Conservation (phyloP, 768 basidiomycete species). For the Terana coerulea region DNA sequence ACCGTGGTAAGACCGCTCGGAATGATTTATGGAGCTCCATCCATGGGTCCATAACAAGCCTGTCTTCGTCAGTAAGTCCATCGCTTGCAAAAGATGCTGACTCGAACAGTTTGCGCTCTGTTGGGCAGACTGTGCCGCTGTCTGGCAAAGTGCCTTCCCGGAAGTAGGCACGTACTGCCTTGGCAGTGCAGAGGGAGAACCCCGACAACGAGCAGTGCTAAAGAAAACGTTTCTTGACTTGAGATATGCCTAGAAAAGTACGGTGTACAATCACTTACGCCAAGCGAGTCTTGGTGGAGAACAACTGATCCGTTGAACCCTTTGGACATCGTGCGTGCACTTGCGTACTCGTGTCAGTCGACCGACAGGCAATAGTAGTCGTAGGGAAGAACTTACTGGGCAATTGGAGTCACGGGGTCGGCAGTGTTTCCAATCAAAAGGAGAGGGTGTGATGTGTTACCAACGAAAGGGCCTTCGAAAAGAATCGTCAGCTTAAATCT, state of each 20-base stretch:
- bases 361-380: neutral
- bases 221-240: neutral
- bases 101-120: too few species aligned
- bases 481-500: neutral
- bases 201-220: constrained; percentile 19
- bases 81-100: too few species aligned
- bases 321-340: constrained; percentile 3
- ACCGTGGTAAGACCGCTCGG: too few species aligned
- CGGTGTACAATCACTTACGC: neutral
- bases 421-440: constrained; percentile 24
- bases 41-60: too few species aligned
- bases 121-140: constrained; percentile 21
- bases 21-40: too few species aligned
- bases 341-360: too few species aligned
- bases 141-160: constrained; percentile 20
- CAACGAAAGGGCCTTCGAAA: constrained; percentile 5
- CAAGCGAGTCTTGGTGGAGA: constrained; percentile 9
- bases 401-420: constrained; percentile 15
- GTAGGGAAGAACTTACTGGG: constrained; percentile 1
- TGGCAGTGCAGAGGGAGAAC: constrained; percentile 18
- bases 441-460: constrained; percentile 24
- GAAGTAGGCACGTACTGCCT: constrained; percentile 23
- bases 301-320: constrained; percentile 9
- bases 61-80: too few species aligned
- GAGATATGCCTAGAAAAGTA: neutral